A percentile compares a stretch with the other conserved stretches of the same genome.
phyloP scores from a whole-genome alignment of 257 asterid species.

The Primulina tabacum region DNA sequence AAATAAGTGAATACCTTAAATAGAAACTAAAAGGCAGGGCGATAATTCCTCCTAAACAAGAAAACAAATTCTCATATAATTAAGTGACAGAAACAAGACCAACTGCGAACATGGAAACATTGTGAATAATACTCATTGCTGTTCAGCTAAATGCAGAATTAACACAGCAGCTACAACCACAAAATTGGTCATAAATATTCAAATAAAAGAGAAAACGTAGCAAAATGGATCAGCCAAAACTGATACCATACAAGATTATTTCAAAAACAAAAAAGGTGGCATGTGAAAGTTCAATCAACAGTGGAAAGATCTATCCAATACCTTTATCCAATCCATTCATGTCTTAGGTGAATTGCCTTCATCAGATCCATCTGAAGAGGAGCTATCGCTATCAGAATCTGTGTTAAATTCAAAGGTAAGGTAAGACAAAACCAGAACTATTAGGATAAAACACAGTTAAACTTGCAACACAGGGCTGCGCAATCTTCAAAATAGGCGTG shows the following conservation, averaged over 20 bases:
- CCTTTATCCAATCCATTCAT: slow-evolving; percentile 34
- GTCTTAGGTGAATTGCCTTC: slow-evolving; percentile 54
- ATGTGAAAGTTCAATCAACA: background rate
- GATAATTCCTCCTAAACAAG: too few relatives aligned
- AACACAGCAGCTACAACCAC: too few relatives aligned
- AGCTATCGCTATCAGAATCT: slow-evolving; percentile 83
- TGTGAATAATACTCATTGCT: background rate
- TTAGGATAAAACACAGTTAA: background rate
- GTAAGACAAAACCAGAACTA: background rate
- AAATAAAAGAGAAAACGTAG: background rate
- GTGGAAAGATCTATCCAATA: background rate
- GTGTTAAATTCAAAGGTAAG: slow-evolving; percentile 18
- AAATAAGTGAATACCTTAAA: too few relatives aligned
- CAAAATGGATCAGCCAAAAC: background rate
- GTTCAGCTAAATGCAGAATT: too few relatives aligned
- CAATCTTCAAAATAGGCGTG: background rate
- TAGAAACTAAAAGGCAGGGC: background rate
- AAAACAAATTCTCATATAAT: background rate
- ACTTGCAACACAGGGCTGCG: background rate
- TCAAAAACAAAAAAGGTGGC: background rate
- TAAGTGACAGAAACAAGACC: background rate
- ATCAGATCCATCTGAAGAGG: slow-evolving; percentile 65
- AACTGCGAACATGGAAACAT: too few relatives aligned
- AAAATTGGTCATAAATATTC: background rate
- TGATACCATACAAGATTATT: background rate